phyloP scores from a whole-genome alignment of 2,329 filamentous ascomycete species.

The Sphaerulina populicola region DNA sequence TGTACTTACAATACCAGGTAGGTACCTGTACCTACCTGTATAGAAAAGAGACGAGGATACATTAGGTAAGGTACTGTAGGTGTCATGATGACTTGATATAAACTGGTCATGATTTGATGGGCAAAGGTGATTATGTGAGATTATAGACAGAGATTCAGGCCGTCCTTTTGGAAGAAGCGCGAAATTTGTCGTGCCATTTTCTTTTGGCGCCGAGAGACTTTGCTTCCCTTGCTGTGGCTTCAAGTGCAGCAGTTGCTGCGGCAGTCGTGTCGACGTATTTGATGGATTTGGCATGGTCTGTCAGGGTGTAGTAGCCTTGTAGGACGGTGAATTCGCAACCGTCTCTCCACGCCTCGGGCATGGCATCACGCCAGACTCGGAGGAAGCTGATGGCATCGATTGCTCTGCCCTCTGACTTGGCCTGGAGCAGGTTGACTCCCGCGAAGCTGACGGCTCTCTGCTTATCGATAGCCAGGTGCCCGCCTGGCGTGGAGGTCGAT shows the following conservation, averaged over 20 bases:
- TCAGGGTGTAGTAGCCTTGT: slow-evolving; percentile 21
- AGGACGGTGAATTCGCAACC: slow-evolving; percentile 24
- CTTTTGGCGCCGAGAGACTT: slow-evolving; percentile 29
- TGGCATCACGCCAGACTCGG: slow-evolving; percentile 32
- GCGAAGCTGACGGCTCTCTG: slow-evolving; percentile 19
- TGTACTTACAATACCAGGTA: too few species aligned
- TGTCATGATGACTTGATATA: too few species aligned
- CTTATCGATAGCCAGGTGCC: slow-evolving; percentile 27
- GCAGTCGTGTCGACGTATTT: slow-evolving; percentile 16
- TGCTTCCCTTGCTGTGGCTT: slow-evolving; percentile 11
- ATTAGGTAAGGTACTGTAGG: too few species aligned
- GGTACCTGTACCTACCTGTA: too few species aligned
- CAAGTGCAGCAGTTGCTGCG: not conserved
- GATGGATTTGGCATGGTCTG: slow-evolving; percentile 19
- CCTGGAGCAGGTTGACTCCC: slow-evolving; percentile 23
- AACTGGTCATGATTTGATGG: slow-evolving; percentile 53
- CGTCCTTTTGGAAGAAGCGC: slow-evolving; percentile 27
- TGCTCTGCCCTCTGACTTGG: slow-evolving; percentile 16
- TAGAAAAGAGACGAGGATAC: too few species aligned
- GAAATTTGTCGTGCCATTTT: slow-evolving; percentile 37
- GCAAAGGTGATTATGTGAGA: slow-evolving; percentile 43
- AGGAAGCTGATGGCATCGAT: slow-evolving; percentile 29
- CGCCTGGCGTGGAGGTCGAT: slow-evolving; percentile 13
- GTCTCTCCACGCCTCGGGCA: slow-evolving; percentile 31
- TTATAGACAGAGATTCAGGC: slow-evolving; percentile 3